Base-by-base conservation (phyloP, 2,329 filamentous ascomycete genomes). In the Paraphaeosphaeria sporulosa region DNA sequence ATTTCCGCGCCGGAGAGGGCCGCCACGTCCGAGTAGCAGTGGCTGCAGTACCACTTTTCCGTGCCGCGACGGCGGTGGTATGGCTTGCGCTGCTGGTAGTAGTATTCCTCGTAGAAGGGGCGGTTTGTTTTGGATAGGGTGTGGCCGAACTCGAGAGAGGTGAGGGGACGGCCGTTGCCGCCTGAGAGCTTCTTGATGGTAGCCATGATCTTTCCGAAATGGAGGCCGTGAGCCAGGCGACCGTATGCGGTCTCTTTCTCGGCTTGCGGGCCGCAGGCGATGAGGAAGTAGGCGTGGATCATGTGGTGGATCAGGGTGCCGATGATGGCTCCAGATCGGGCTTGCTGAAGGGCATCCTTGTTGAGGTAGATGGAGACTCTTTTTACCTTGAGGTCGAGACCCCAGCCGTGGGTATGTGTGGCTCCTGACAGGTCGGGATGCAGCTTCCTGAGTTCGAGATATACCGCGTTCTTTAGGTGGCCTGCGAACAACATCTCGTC, bases 281-380 rank as follows among this genome's bases (percentile, higher is more conserved):
- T 69, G 3, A 81, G 70, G 58, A 81, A 79, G 65, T 77, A 82
- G 15, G 79, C 79, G 52, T 82, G 79, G 38, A 81, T 80, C 79
- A 81, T 81, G 47, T 82, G 80, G 58, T 82, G 80, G 6, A 82
- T 74, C 43, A 81, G 63, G 6, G 64, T 70, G 17, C 76, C 77
- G 15, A 81, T 61, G 27, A 79, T 66, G 12, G 78, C 70, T 49
- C 75, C 70, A 4, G 76, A 66, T 21, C 63, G 65, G 3, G 65
- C 71, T 13, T 70, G 65, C 13, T 66, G 58, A 21, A 75, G 63
- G 9, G 64, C 55, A 15, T 65, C 57, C 4, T 48, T 32, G 43
- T 77, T 76, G n/a, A 76, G 59, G n/a, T 75, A 50, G 51, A 81
- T 75, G 25, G 74, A 76, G n/a, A 80, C 73, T 7, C 77, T 68